Percentiles rank a stretch among this genome's conserved stretches.
These are phyloP conservation scores for Populus hybrid DNA, from an alignment of 441 rosid genomes.

Conservation along the genomic window DNA sequence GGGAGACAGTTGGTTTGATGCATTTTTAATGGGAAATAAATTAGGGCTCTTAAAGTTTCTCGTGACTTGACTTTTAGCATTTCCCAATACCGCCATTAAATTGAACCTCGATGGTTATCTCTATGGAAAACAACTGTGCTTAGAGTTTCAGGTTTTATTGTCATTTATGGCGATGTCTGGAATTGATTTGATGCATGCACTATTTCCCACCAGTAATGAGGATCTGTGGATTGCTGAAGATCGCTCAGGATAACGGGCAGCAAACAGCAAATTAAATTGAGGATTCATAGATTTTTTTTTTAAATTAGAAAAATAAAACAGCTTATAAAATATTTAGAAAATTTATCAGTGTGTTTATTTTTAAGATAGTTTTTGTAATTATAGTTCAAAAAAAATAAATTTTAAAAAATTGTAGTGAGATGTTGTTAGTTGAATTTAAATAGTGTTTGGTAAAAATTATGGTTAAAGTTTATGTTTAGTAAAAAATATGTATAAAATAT, in stretches of 20 bases:
- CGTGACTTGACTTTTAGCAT: constrained; percentile 13
- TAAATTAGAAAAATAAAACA: too few relatives aligned
- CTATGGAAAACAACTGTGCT: not conserved
- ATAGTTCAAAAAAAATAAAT: too few relatives aligned
- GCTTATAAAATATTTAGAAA: too few relatives aligned
- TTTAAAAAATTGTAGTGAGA: too few relatives aligned
- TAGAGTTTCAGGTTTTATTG: not conserved
- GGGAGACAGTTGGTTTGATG: constrained; percentile 13
- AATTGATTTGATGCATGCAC: not conserved
- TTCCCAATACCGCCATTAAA: constrained; percentile 17
- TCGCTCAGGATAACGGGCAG: not conserved
- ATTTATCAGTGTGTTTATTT: too few relatives aligned
- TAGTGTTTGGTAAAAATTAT: too few relatives aligned
- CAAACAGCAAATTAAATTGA: not conserved
- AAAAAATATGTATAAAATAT: too few relatives aligned
- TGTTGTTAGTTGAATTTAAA: too few relatives aligned
- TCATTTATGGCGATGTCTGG: not conserved
- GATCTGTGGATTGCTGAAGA: not conserved
- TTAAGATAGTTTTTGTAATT: too few relatives aligned
- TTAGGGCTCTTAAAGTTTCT: not conserved
- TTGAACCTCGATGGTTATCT: not conserved
- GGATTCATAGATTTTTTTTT: too few relatives aligned
- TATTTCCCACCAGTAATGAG: too few relatives aligned
- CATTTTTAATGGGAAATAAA: not conserved
- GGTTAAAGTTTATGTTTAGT: too few relatives aligned